These are phyloP conservation scores for Trichoderma semiorbis DNA, from an alignment of 2,329 filamentous ascomycete genomes.

Conservation along the genomic window DNA sequence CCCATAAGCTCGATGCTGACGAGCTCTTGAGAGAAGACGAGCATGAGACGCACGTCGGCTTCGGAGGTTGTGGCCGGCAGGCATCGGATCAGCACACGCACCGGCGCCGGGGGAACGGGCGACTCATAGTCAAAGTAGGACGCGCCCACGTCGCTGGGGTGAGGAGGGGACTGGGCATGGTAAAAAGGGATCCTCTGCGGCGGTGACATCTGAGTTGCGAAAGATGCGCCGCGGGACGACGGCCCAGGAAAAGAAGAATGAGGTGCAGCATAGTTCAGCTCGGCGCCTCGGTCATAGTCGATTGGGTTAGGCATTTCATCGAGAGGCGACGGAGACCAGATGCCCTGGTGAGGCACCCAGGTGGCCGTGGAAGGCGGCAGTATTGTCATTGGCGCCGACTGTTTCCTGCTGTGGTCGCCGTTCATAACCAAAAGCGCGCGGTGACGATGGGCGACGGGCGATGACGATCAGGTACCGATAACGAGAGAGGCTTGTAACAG, in stretches of 20 bases:
- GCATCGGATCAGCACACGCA: conserved; percentile 49
- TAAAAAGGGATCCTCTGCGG: conserved; percentile 18
- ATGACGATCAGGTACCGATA: not conserved
- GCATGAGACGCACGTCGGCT: conserved; percentile 54
- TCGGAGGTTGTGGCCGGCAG: conserved; percentile 53
- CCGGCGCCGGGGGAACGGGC: conserved; percentile 33
- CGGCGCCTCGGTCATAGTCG: not conserved
- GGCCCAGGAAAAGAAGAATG: not conserved
- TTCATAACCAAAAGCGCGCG: conserved; percentile 14
- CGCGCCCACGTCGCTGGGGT: not conserved
- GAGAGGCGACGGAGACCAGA: not conserved
- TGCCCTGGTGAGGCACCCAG: not conserved
- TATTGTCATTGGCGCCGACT: conserved; percentile 18
- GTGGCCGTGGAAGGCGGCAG: not conserved
- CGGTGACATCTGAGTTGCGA: conserved; percentile 18
- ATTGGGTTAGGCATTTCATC: not conserved
- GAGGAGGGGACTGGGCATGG: conserved; percentile 31
- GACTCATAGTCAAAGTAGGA: conserved; percentile 33
- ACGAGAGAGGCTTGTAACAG: not conserved
- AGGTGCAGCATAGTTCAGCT: not conserved
- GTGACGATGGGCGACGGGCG: not conserved
- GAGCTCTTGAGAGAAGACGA: conserved; percentile 57
- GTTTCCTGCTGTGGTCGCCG: conserved; percentile 22
- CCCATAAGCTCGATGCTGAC: conserved; percentile 50
- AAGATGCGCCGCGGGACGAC: not conserved